These are phyloP conservation scores for Cokeromyces recurvatus DNA, from an alignment of 371 early-diverging fungal genomes.

Conservation along the genomic window DNA sequence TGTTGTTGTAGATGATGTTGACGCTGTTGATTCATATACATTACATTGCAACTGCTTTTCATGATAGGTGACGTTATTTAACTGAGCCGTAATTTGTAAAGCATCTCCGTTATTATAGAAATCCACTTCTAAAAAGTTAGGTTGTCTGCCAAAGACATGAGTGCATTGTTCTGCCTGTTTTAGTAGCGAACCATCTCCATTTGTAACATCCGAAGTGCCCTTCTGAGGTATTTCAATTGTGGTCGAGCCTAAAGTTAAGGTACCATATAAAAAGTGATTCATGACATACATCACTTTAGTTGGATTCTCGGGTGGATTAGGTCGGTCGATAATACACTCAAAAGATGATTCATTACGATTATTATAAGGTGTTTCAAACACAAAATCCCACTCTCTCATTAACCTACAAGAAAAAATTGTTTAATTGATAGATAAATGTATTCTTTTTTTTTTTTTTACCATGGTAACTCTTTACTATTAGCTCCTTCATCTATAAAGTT, in stretches of 20 bases:
- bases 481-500: constrained; percentile 58
- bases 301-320: constrained; percentile 28
- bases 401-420: constrained; percentile 32
- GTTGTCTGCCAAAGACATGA: constrained; percentile 45
- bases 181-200: constrained; percentile 34
- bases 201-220: constrained; percentile 45
- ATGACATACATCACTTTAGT: constrained; percentile 50
- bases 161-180: constrained; percentile 42
- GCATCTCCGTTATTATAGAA: constrained; percentile 66
- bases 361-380: constrained; percentile 57
- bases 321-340: constrained; percentile 52
- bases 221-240: constrained; percentile 48
- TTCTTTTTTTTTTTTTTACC: too few species aligned
- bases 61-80: constrained; percentile 61
- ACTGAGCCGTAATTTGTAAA: constrained; percentile 48
- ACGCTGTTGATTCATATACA: constrained; percentile 10
- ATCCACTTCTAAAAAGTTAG: constrained; percentile 74
- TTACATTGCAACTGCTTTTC: constrained; percentile 18
- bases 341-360: constrained; percentile 38
- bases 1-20: too few species aligned
- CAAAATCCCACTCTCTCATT: constrained; percentile 47
- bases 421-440: not conserved
- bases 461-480: constrained; percentile 49
- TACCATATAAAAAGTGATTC: constrained; percentile 55
- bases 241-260: constrained; percentile 23